Base-by-base conservation (phyloP, 208 protist genomes). In the Crithidia thermophila region DNA sequence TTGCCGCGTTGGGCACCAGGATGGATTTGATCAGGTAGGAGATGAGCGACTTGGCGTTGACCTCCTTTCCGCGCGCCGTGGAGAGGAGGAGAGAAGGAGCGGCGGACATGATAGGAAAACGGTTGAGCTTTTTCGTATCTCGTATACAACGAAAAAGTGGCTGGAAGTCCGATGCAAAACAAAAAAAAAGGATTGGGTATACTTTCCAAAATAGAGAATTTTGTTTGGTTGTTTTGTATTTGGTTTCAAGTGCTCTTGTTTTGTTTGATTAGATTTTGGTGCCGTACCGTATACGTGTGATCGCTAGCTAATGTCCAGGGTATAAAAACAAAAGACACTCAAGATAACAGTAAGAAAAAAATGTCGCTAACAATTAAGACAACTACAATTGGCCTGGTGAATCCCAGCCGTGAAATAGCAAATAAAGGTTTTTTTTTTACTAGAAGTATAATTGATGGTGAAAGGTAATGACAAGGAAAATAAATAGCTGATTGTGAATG, bases 1-100 rank as follows among this genome's bases (percentile, higher is more conserved):
- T 23, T 7, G 34, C 36, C 0, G 46, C 31, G 30, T 57, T 64
- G 27, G 63, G 57, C 21, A 64, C 39, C 10, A 75, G 43, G 13
- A 71, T 37, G 2, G 75, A 65, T 13, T 67, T 46, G 45, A 75
- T 21, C 14, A 74, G 50, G 39, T 71, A 82, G 20, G 66, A 14
- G 8, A 64, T 23, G 30, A 82, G 67, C 13, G 67, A 49, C 43
- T 59, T 63, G 1, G 61, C 66, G 47, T 82, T 82, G 6, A 63
- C 58, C 23, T 82, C 77, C 46, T 67, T 74, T 2, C 59, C 60
- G 45, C 58, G 52, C 8, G 58, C 28, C 0, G 72, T 79, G 20
- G 65, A 79, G 21, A 79, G 45, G 49, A 75, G 45, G 13, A 65
- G 53, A 36, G 59, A 70, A 0, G 30, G 53, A 10, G 66, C 39